Conservation (phyloP, 768 basidiomycete species). For the Lentinula boryana region DNA sequence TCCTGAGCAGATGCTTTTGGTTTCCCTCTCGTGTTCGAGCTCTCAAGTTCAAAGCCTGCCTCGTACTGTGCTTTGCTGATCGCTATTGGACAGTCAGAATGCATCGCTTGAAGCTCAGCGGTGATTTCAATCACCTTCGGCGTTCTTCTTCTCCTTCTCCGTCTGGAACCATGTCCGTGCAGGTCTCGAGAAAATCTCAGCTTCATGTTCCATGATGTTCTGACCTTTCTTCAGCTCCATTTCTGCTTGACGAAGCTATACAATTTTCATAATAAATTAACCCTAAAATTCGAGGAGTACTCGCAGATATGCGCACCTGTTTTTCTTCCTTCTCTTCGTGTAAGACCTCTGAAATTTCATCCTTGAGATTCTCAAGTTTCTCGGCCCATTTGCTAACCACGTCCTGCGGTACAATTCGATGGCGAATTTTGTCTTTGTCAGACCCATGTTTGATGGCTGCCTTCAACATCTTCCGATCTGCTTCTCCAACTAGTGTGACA, state of each 20-base stretch:
- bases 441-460: conserved; percentile 86
- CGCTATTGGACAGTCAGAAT: conserved; percentile 33
- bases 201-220: conserved; percentile 91
- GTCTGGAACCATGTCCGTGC: conserved; percentile 99
- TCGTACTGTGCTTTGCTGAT: conserved; percentile 75
- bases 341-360: conserved; percentile 74
- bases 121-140: conserved; percentile 54
- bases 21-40: conserved; percentile 29
- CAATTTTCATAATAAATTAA: background rate
- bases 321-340: conserved; percentile 96
- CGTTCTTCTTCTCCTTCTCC: conserved; percentile 71
- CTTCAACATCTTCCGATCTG: conserved; percentile 94
- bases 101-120: conserved; percentile 2
- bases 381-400: conserved; percentile 63
- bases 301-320: conserved; percentile 40
- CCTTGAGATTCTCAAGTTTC: conserved; percentile 64
- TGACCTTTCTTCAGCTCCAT: conserved; percentile 95
- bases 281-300: background rate
- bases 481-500: conserved; percentile 92
- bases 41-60: conserved; percentile 31
- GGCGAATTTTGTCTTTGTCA: conserved; percentile 75
- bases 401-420: conserved; percentile 81
- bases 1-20: conserved; percentile 26
- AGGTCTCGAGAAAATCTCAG: conserved; percentile 88
- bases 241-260: conserved; percentile 80